phyloP scores from a whole-genome alignment of 495 filamentous ascomycete genomes.

The Apiosordaria backusii region DNA sequence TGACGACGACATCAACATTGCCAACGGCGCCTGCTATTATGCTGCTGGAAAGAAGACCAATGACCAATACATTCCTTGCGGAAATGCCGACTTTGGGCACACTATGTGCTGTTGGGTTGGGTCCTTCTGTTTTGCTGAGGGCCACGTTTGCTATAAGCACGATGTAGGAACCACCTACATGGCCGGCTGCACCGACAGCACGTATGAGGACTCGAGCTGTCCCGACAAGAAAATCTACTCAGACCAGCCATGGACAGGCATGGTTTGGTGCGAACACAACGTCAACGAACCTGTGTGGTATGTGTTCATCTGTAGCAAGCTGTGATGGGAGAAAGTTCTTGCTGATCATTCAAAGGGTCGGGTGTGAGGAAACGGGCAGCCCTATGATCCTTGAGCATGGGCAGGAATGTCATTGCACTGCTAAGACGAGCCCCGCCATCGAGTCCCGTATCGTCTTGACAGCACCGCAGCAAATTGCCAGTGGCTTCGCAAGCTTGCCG shows the following conservation, averaged over 20 bases:
- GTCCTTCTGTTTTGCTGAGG: slow-evolving; percentile 30
- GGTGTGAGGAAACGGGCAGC: slow-evolving; percentile 14
- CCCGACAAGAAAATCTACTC: slow-evolving; percentile 19
- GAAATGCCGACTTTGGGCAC: slow-evolving; percentile 33
- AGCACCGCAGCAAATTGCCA: neutral
- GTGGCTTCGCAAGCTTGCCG: slow-evolving; percentile 27
- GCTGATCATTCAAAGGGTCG: slow-evolving; percentile 8
- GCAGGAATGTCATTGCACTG: slow-evolving; percentile 25
- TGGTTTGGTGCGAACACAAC: slow-evolving; percentile 28
- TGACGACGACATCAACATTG: slow-evolving; percentile 22
- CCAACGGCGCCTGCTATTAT: slow-evolving; percentile 39
- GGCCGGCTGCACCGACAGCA: slow-evolving; percentile 32
- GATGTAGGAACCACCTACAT: slow-evolving; percentile 31
- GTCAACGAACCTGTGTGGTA: slow-evolving; percentile 14
- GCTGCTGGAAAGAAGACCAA: slow-evolving; percentile 5
- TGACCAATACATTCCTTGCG: slow-evolving; percentile 34
- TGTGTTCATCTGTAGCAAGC: slow-evolving; percentile 8
- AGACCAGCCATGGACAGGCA: slow-evolving; percentile 23
- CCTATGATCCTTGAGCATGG: slow-evolving; percentile 6
- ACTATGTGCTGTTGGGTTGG: slow-evolving; percentile 37
- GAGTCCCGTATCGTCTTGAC: slow-evolving; percentile 19
- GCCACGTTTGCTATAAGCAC: slow-evolving; percentile 29
- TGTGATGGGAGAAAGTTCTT: neutral
- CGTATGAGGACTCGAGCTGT: slow-evolving; percentile 20
- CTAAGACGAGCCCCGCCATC: slow-evolving; percentile 22